Percentiles rank a stretch among this genome's conserved stretches.
Conservation (phyloP, 345 rosid genomes). For the Eucalyptus decipiens region DNA sequence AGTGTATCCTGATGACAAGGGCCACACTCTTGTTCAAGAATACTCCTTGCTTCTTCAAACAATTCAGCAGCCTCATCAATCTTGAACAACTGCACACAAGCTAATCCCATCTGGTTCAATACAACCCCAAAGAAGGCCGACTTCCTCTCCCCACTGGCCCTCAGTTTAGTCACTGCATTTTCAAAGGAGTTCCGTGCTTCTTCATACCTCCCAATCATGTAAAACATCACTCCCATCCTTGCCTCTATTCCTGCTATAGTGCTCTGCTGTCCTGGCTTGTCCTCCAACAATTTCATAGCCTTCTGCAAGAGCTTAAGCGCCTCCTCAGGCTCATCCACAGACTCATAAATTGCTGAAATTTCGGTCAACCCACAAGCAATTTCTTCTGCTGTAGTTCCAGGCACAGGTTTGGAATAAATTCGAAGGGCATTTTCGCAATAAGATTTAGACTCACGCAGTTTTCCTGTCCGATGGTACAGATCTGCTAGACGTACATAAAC, state of each 20-base stretch:
- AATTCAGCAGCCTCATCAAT: slow-evolving; percentile 93
- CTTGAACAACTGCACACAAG: slow-evolving; percentile 96
- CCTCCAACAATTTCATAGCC: slow-evolving; percentile 91
- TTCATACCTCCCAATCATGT: slow-evolving; percentile 80
- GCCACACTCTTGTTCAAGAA: slow-evolving; percentile 89
- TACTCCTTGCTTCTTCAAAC: slow-evolving; percentile 84
- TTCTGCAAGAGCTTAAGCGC: slow-evolving; percentile 89
- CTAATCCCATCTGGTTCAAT: slow-evolving; percentile 98
- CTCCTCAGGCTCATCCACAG: slow-evolving; percentile 98
- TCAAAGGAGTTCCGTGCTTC: slow-evolving; percentile 84
- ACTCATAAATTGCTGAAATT: slow-evolving; percentile 91
- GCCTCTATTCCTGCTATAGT: slow-evolving; percentile 97
- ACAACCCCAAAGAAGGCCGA: slow-evolving; percentile 96
- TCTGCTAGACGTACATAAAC: slow-evolving; percentile 95
- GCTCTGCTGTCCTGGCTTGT: slow-evolving; percentile 97
- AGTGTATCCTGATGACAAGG: slow-evolving; percentile 96
- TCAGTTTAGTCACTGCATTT: slow-evolving; percentile 73
- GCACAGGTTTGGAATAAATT: slow-evolving; percentile 88
- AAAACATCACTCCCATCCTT: slow-evolving; percentile 96
- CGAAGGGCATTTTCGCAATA: slow-evolving; percentile 91
- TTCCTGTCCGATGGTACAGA: slow-evolving; percentile 91
- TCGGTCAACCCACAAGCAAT: slow-evolving; percentile 86
- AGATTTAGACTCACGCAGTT: slow-evolving; percentile 88
- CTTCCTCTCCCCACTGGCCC: slow-evolving; percentile 88
- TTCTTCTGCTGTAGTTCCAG: slow-evolving; percentile 91